A percentile compares a stretch with the other conserved stretches of the same genome.
These are phyloP conservation scores for Blastocystis sp. DNA, from an alignment of 352 stramenopile genomes.

Conservation along the genomic window DNA sequence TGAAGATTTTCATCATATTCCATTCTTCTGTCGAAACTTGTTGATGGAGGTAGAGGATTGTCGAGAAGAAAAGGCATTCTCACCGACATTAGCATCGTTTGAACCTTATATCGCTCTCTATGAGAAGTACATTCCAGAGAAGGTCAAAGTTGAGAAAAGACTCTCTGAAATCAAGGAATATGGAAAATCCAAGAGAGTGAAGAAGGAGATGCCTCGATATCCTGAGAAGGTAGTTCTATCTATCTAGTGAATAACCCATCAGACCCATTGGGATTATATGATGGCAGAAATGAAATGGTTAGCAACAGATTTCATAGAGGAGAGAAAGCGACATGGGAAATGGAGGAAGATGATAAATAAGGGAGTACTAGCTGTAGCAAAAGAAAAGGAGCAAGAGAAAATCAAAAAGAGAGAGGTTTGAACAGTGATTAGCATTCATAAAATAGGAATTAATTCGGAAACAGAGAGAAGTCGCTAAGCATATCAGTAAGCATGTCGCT, in stretches of 20 bases:
- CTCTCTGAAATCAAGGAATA: slow-evolving; percentile 6
- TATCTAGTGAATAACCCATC: neutral
- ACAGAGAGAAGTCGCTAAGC: slow-evolving; percentile 28
- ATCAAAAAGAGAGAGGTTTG: slow-evolving; percentile 38
- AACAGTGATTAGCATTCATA: neutral
- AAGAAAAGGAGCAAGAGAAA: slow-evolving; percentile 66
- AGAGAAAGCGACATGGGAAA: slow-evolving; percentile 77
- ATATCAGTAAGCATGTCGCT: slow-evolving; percentile 76
- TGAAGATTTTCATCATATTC: neutral
- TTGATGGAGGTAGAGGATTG: neutral
- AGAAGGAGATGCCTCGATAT: slow-evolving; percentile 3
- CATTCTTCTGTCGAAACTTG: neutral
- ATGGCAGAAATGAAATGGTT: slow-evolving; percentile 77
- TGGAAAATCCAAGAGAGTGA: neutral
- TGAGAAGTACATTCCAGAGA: neutral
- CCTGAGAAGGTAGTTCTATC: neutral
- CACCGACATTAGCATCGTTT: slow-evolving; percentile 16
- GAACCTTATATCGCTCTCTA: neutral
- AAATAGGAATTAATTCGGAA: slow-evolving; percentile 9
- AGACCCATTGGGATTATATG: slow-evolving; percentile 64
- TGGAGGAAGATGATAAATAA: slow-evolving; percentile 73
- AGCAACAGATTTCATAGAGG: slow-evolving; percentile 80
- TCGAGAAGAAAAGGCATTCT: neutral
- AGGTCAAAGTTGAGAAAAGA: neutral
- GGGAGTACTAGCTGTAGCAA: slow-evolving; percentile 70